A percentile compares a stretch with the other conserved stretches of the same genome.
phyloP scores from a whole-genome alignment of 164 flowering plant genomes.

The Litsea cubeba region DNA sequence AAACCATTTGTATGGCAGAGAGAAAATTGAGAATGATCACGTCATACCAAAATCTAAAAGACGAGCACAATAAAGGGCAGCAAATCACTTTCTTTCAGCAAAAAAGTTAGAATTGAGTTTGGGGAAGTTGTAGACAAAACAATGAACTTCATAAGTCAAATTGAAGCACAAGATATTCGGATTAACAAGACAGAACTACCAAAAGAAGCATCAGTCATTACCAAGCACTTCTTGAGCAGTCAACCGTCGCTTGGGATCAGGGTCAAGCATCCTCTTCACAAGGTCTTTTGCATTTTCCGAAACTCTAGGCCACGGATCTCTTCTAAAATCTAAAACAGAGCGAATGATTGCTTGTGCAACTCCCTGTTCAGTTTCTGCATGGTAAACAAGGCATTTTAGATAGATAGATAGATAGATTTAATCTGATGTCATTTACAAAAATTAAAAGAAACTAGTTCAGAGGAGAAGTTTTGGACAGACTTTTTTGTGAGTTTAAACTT shows the following conservation, averaged over 20 bases:
- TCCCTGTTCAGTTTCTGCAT: conserved; percentile 94
- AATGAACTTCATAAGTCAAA: background rate
- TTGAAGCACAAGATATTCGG: background rate
- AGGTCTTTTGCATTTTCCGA: conserved; percentile 94
- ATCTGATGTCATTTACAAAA: no score
- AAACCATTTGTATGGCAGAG: no score
- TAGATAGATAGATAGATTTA: background rate
- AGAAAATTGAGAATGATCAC: no score
- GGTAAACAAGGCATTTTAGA: background rate
- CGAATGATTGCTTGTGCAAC: conserved; percentile 94
- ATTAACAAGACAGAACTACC: background rate
- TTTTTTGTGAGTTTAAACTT: no score
- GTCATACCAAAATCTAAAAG: no score
- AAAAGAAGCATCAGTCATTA: conserved; percentile 18
- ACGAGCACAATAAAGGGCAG: no score
- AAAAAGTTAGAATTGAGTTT: no score
- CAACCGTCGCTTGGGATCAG: conserved; percentile 70
- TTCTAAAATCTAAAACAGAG: conserved; percentile 69
- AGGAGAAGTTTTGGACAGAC: no score
- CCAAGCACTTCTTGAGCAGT: conserved; percentile 90
- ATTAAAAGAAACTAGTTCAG: no score
- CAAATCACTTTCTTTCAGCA: no score
- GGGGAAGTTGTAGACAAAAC: no score
- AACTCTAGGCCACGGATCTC: conserved; percentile 96
- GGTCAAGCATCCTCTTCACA: conserved; percentile 85